Evolutionary conservation across 352 stramenopile genomes (phyloP), one percentile per base, ranked within the genome.

Genomic region (Phytophthora sp.): DNA sequence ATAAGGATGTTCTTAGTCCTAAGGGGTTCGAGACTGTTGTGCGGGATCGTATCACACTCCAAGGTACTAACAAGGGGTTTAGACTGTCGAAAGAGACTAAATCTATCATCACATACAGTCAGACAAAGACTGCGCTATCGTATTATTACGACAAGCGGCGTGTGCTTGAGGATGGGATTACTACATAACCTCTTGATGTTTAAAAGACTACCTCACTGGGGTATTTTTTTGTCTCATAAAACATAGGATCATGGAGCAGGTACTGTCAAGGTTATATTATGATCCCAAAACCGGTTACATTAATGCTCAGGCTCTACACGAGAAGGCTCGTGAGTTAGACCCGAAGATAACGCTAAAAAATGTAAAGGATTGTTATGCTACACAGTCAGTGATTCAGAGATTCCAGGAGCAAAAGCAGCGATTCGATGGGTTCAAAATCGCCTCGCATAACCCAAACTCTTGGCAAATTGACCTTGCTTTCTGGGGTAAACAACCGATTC

Each of bases 91-190:
- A 67, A 34, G 27, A 67, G 24, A 54, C 34, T 32, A 62, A 75
- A 15, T 54, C 39, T 30, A 54, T 75, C 31, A 67, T 66, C 4
- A 75, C 66, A 12, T 70, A 75, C 20, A 37, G 18, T 15, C 53
- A 66, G 15, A 24, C 11, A 4, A 70, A 75, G 21, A 66, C 30
- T 21, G 44, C 24, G 13, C 56, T 58, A 26, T 50, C 26, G n/a
- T 75, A 64, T 24, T 75, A 59, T 20, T 73, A 69, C 24, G 66
- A 71, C 31, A 75, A 75, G 54, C 37, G 59, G 13, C 24, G 35
- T 35, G 46, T 75, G 2, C 17, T 67, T 10, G 38, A 12, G 31
- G 66, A 75, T 62, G 66, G 66, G 34, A 66, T 23, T 17, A 63
- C 37, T n/a, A 45, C 48, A 2, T 11, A 12, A 18, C 0, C 48